Percentiles rank a stretch among this genome's conserved stretches.
These are phyloP conservation scores for Plectosphaerella sp. DNA, from an alignment of 2,329 filamentous ascomycete species.

Conservation along the genomic window DNA sequence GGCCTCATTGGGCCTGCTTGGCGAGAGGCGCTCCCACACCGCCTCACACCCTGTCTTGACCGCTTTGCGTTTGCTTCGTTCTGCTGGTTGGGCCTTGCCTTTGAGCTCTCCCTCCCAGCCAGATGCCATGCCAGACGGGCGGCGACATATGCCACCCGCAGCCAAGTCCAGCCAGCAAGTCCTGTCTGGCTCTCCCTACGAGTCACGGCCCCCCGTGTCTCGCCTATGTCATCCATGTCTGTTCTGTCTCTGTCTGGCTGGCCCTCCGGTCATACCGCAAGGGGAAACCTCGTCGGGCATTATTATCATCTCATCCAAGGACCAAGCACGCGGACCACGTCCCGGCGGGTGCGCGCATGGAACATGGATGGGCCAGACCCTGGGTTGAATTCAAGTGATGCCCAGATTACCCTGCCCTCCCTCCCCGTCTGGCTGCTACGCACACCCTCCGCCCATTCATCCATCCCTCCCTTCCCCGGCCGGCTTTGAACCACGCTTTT, in stretches of 20 bases:
- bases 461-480: background rate
- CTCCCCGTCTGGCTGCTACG: background rate
- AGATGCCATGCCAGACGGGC: background rate
- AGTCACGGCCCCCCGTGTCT: no score
- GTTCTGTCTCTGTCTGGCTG: no score
- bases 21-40: conserved; percentile 12
- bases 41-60: conserved; percentile 7
- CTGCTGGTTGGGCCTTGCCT: background rate
- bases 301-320: background rate
- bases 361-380: background rate
- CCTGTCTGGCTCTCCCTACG: no score
- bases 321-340: background rate
- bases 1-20: conserved; percentile 7
- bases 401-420: background rate
- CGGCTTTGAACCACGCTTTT: background rate
- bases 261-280: no score
- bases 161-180: background rate
- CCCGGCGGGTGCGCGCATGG: background rate
- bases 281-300: background rate
- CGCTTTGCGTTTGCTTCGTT: background rate
- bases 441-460: background rate
- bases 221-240: no score
- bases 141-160: background rate
- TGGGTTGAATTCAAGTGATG: background rate
- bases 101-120: background rate